Evolutionary conservation across 139 green algal genomes (phyloP), one percentile per base, ranked within the genome.

Genomic region (Mychonastes homosphaera): DNA sequence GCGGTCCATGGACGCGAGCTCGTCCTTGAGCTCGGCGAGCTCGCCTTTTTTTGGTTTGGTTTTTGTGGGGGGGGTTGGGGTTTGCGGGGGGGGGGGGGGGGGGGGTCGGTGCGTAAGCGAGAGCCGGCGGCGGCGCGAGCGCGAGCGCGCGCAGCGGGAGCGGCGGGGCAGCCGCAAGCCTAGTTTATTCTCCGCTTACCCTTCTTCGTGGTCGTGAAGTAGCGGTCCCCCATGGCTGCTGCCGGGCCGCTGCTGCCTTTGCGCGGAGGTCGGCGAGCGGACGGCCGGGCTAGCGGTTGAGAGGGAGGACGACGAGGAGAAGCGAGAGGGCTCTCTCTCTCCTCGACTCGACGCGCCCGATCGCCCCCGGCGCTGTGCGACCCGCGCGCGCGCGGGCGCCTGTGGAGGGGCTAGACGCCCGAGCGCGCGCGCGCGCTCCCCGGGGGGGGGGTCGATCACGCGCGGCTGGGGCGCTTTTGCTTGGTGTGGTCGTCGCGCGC

Each of bases 201-300:
- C 73, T 90, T 94, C 60, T 97, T 97, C 6, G 90, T 97, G 3
- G 89, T 96, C 9, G 77, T 73, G 44, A 97, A 97, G 58, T 90
- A 97, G 9, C 70, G 68, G 70, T 96, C 84, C 13, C 65, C 71
- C 83, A 89, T 92, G 7, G 21, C 34, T 59, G 13, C 29, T n/a
- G 26, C 44, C 27, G 24, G 45, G 23, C 53, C 46, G 27, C 56
- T 47, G 39, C 39, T 16, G 16, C 39, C 26, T 16, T 33, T 53
- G 12, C n/a, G 26, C 46, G 28, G n/a, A 53, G 46, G 46, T 53
- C 46, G 28, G 12, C n/a, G n/a, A 21, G 26, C 46, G 28, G 46
- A 53, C 26, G 46, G 46, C 12, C 26, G 46, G 46, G 15, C n/a
- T 15, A n/a, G 26, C 28, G 10, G 28, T 10, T 16, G n/a, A 21